These are phyloP conservation scores for Chaetomium fimeti DNA, from an alignment of 495 filamentous ascomycete genomes.

Conservation along the genomic window DNA sequence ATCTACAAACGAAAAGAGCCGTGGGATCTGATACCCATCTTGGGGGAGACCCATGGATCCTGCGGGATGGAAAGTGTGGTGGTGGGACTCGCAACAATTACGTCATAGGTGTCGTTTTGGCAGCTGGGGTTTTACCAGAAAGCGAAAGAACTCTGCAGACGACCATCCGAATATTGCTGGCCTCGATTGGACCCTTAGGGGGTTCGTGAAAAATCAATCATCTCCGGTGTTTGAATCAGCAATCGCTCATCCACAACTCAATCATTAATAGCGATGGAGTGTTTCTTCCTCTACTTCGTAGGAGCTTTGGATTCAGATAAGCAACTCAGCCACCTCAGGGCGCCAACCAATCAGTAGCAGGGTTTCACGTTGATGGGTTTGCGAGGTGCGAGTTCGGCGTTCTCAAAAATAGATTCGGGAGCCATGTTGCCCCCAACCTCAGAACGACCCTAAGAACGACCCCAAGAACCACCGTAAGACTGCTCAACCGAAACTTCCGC, in stretches of 20 bases:
- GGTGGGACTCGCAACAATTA: not conserved
- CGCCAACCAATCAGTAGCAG: not conserved
- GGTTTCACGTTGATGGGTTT: not conserved
- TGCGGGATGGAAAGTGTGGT: not conserved
- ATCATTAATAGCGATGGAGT: not conserved
- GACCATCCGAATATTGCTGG: not conserved
- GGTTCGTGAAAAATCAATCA: not conserved
- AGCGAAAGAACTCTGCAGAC: not conserved
- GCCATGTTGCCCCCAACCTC: not conserved
- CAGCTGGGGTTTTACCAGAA: not conserved
- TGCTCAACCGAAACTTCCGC: too few relatives aligned
- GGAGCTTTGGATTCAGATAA: not conserved
- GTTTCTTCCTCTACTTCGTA: not conserved
- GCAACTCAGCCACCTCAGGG: not conserved
- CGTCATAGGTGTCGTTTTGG: not conserved
- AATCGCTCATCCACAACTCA: not conserved
- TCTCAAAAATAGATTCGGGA: not conserved
- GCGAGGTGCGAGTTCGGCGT: not conserved
- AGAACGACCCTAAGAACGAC: too few relatives aligned
- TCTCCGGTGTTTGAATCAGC: not conserved
- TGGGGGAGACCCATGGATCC: not conserved
- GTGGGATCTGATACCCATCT: slow-evolving; percentile 2
- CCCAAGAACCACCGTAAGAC: not conserved
- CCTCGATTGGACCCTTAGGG: too few relatives aligned
- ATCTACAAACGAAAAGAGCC: slow-evolving; percentile 1